A percentile compares a stretch with the other conserved stretches of the same genome.
phyloP scores from a whole-genome alignment of 164 flowering plant species.

The Hamamelis virginiana region DNA sequence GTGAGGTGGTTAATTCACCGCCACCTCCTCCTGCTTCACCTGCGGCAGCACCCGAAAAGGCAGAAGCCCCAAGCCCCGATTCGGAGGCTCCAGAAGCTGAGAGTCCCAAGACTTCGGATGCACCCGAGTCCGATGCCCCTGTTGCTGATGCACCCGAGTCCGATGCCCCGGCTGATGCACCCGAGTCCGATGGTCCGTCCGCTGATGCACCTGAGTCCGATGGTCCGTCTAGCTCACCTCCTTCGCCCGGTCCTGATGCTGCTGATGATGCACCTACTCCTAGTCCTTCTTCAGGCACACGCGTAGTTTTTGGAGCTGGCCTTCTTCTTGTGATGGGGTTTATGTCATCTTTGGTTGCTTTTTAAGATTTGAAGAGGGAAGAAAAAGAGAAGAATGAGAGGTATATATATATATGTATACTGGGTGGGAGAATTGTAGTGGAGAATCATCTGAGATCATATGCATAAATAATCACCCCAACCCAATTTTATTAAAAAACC shows the following conservation, averaged over 20 bases:
- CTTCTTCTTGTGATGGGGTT: slow-evolving; percentile 1
- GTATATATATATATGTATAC: too few species aligned
- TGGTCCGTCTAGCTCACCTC: neutral
- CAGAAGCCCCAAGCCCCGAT: slow-evolving; percentile 11
- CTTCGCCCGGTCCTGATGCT: too few species aligned
- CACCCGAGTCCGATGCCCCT: slow-evolving; percentile 1
- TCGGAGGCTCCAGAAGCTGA: slow-evolving; percentile 15
- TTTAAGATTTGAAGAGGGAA: too few species aligned
- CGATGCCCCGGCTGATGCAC: slow-evolving; percentile 6
- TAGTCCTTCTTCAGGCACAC: neutral
- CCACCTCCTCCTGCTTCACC: slow-evolving; percentile 15
- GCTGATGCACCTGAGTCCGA: slow-evolving; percentile 7
- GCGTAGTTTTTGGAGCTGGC: neutral
- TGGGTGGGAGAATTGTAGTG: too few species aligned
- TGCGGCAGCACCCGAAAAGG: neutral
- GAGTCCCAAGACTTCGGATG: slow-evolving; percentile 7
- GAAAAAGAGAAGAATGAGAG: too few species aligned
- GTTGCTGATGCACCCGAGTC: neutral
- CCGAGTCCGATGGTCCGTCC: slow-evolving; percentile 20
- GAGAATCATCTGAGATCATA: too few species aligned
- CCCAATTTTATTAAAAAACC: too few species aligned
- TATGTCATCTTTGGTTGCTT: neutral
- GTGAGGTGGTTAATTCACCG: slow-evolving; percentile 5
- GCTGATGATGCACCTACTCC: neutral
- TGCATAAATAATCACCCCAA: too few species aligned